These are phyloP conservation scores for Citrus mangshanensis DNA, from an alignment of 345 rosid genomes.

Conservation along the genomic window DNA sequence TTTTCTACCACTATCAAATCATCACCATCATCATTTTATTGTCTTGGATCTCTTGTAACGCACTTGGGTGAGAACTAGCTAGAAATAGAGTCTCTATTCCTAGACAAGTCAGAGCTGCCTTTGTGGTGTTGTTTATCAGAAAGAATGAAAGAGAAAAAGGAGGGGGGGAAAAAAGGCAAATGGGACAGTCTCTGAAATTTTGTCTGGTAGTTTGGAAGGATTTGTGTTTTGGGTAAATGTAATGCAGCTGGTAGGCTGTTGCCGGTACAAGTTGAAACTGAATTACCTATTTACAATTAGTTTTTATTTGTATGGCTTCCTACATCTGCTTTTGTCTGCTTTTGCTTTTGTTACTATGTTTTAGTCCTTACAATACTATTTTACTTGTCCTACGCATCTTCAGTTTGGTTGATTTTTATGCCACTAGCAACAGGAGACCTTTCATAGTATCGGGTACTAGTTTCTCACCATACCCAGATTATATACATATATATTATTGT, in stretches of 20 bases:
- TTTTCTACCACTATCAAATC: constrained; percentile 26
- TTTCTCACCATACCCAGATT: neutral
- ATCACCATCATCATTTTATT: constrained; percentile 28
- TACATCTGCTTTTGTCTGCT: constrained; percentile 9
- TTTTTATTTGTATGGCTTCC: neutral
- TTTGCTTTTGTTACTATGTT: neutral
- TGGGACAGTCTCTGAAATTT: constrained; percentile 28
- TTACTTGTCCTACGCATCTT: no score
- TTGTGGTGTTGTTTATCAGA: constrained; percentile 19
- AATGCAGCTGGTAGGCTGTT: constrained; percentile 9
- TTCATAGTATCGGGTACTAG: neutral
- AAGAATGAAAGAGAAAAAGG: neutral
- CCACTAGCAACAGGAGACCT: neutral
- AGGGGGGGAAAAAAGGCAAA: neutral
- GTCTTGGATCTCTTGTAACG: constrained; percentile 28
- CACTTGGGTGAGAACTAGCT: neutral
- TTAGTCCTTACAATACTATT: neutral
- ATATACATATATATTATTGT: no score
- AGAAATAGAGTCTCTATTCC: neutral
- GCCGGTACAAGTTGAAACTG: constrained; percentile 5
- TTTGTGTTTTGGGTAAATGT: constrained; percentile 22
- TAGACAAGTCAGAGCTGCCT: constrained; percentile 24
- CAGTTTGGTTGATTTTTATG: neutral
- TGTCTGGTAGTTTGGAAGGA: constrained; percentile 33
- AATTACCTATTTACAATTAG: neutral